Evolutionary conservation across 495 filamentous ascomycete genomes (phyloP).

Genomic region (Xeromyces bisporus): DNA sequence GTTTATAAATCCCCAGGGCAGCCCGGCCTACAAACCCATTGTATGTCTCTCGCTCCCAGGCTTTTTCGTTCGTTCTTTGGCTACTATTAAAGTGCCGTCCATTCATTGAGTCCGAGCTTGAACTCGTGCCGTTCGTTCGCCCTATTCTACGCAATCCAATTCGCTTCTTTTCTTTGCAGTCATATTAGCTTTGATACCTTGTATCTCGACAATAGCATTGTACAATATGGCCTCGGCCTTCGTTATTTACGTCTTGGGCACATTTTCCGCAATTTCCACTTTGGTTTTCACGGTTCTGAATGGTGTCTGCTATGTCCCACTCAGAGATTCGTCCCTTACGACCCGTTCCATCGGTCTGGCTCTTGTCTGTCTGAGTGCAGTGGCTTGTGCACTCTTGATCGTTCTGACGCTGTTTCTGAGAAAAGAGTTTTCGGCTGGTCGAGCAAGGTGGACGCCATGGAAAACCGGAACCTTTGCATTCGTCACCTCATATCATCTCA

Average conservation of each 20-base stretch:
- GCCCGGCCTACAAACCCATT: no score
- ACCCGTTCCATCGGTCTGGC: slow-evolving; percentile 10
- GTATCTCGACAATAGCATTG: background rate
- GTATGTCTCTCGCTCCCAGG: no score
- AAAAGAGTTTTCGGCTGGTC: slow-evolving; percentile 8
- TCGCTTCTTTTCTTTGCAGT: no score
- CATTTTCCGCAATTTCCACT: slow-evolving; percentile 11
- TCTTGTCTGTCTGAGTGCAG: slow-evolving; percentile 12
- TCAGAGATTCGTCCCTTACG: slow-evolving; percentile 7
- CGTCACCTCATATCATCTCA: slow-evolving; percentile 14
- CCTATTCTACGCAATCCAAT: no score
- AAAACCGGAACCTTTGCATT: slow-evolving; percentile 8
- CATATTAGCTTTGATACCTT: no score
- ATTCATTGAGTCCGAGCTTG: background rate
- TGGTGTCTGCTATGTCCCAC: slow-evolving; percentile 16
- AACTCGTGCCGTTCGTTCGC: no score
- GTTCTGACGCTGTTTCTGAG: slow-evolving; percentile 12
- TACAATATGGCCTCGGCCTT: slow-evolving; percentile 7
- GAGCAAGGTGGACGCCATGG: slow-evolving; percentile 7
- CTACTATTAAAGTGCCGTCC: background rate
- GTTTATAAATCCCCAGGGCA: no score
- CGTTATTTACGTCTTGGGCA: slow-evolving; percentile 13
- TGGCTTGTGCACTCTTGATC: slow-evolving; percentile 14
- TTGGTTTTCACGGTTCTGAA: slow-evolving; percentile 18
- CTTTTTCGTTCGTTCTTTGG: background rate